phyloP scores from a whole-genome alignment of 129 eudicot genomes.

The Scalesia atractyloides region DNA sequence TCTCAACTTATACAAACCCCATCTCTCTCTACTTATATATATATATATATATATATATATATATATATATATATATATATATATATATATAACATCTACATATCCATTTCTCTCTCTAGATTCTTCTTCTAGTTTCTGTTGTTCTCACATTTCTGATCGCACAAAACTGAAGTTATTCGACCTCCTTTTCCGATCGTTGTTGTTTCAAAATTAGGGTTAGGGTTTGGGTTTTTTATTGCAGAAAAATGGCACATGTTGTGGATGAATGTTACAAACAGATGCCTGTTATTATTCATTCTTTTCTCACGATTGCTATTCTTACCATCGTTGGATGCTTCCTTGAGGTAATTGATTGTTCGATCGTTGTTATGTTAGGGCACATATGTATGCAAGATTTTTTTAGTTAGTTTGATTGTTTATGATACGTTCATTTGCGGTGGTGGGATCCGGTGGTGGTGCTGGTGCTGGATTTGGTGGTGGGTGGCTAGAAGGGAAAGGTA shows the following conservation, averaged over 20 bases:
- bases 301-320: slow-evolving; percentile 71
- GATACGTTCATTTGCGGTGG: too few relatives aligned
- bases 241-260: slow-evolving; percentile 70
- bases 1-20: too few relatives aligned
- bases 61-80: too few relatives aligned
- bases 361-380: not conserved
- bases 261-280: slow-evolving; percentile 93
- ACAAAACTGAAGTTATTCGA: not conserved
- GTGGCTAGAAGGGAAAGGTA: too few relatives aligned
- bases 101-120: slow-evolving; percentile 1
- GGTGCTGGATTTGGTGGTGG: too few relatives aligned
- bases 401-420: too few relatives aligned
- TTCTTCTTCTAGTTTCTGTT: not conserved
- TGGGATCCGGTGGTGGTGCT: too few relatives aligned
- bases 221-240: not conserved
- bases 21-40: too few relatives aligned
- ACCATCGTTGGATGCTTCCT: slow-evolving; percentile 85
- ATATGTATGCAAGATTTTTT: too few relatives aligned
- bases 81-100: not conserved
- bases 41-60: too few relatives aligned
- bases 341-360: slow-evolving; percentile 40
- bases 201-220: not conserved
- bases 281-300: slow-evolving; percentile 82
- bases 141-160: not conserved
- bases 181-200: not conserved